These are phyloP conservation scores for Barnettozyma sucrosica DNA, from an alignment of 805 yeast genomes.

Conservation along the genomic window DNA sequence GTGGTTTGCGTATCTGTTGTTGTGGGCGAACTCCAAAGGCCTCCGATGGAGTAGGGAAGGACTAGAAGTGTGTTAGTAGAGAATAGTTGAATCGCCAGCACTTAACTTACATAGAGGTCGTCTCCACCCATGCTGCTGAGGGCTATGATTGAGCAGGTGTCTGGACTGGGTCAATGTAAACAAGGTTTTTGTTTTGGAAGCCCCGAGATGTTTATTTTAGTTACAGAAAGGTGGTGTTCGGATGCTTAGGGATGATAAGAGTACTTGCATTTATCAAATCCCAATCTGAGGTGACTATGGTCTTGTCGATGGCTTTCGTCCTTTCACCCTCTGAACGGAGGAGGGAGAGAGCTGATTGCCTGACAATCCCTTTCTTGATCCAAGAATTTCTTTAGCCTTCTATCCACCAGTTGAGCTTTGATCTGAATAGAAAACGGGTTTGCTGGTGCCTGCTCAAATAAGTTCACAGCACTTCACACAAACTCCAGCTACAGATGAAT, in stretches of 20 bases:
- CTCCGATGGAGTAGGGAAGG: constrained; percentile 27
- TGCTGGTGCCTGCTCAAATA: too few relatives aligned
- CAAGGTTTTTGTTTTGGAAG: neutral
- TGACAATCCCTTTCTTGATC: too few relatives aligned
- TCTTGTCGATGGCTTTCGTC: too few relatives aligned
- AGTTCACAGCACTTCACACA: too few relatives aligned
- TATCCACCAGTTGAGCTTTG: too few relatives aligned
- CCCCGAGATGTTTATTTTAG: neutral
- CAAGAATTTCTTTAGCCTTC: too few relatives aligned
- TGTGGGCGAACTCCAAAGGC: constrained; percentile 23
- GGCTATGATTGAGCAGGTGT: neutral
- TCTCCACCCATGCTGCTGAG: constrained; percentile 22
- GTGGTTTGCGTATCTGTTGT: constrained; percentile 12
- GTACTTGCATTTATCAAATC: too few relatives aligned
- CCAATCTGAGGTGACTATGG: too few relatives aligned
- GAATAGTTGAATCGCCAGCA: neutral
- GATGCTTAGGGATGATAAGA: too few relatives aligned
- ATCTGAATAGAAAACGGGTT: too few relatives aligned
- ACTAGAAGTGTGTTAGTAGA: constrained; percentile 15
- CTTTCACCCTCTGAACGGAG: too few relatives aligned
- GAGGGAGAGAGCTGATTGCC: too few relatives aligned
- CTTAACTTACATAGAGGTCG: constrained; percentile 21
- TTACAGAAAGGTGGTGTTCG: neutral
- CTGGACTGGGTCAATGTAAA: neutral
- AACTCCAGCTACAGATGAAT: neutral